A percentile compares a stretch with the other conserved stretches of the same genome.
These are phyloP conservation scores for Xylaria venustula DNA, from an alignment of 495 filamentous ascomycete genomes.

Conservation along the genomic window DNA sequence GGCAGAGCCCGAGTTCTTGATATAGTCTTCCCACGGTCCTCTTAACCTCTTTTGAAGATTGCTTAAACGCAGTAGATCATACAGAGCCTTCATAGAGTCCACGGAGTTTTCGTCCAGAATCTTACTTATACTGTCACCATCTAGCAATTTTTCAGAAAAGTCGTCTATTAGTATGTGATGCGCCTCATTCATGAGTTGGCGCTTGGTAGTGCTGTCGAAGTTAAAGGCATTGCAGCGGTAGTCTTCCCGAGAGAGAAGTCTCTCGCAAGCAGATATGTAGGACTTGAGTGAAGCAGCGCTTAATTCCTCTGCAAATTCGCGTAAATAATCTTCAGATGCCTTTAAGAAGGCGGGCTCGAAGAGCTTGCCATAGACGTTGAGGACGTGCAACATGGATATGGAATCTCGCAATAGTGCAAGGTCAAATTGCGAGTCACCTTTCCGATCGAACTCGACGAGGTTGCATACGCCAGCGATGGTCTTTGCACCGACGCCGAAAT, in stretches of 20 bases:
- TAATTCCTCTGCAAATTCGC: constrained; percentile 61
- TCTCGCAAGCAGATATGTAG: constrained; percentile 67
- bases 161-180: constrained; percentile 64
- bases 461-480: constrained; percentile 72
- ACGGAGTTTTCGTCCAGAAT: constrained; percentile 67
- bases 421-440: constrained; percentile 49
- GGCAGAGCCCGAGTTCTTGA: constrained; percentile 66
- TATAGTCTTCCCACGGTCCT: constrained; percentile 72
- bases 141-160: constrained; percentile 61
- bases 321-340: constrained; percentile 63
- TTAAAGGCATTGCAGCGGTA: constrained; percentile 72
- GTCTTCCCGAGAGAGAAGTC: constrained; percentile 67
- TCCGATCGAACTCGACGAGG: constrained; percentile 71
- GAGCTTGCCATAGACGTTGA: constrained; percentile 71
- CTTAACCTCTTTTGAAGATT: constrained; percentile 64
- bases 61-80: constrained; percentile 66
- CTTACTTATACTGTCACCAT: constrained; percentile 59
- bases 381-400: constrained; percentile 75
- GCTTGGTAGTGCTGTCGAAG: constrained; percentile 77
- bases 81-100: constrained; percentile 69
- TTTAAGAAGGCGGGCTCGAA: constrained; percentile 76
- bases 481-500: constrained; percentile 54
- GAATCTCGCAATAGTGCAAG: constrained; percentile 61
- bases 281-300: constrained; percentile 57
- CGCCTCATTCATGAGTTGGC: constrained; percentile 66